phyloP scores from a whole-genome alignment of 1,284 basidiomycete species.

The Sutorius eximius region DNA sequence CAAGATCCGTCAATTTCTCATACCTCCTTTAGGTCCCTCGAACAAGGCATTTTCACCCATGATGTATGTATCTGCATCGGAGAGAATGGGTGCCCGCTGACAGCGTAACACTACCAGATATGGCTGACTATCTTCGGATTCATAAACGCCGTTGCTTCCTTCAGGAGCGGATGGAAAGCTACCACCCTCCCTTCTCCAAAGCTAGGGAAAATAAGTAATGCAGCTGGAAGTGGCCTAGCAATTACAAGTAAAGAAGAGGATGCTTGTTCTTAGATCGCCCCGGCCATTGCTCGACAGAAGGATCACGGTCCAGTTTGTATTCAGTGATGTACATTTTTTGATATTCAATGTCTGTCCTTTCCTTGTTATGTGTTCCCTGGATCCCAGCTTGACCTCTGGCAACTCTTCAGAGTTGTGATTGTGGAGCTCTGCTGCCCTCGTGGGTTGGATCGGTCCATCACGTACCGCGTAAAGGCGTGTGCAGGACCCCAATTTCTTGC shows the following conservation, averaged over 20 bases:
- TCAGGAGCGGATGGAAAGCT: constrained; percentile 74
- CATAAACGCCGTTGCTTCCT: constrained; percentile 62
- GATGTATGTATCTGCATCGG: constrained; percentile 43
- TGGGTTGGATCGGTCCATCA: too few species aligned
- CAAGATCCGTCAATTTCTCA: constrained; percentile 1
- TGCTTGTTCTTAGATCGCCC: constrained; percentile 5
- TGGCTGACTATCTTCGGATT: constrained; percentile 66
- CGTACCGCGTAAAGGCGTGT: too few species aligned
- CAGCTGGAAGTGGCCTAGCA: constrained; percentile 4
- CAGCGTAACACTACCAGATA: constrained; percentile 39
- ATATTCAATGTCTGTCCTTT: neutral
- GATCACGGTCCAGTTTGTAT: neutral
- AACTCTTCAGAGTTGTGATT: too few species aligned
- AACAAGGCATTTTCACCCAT: constrained; percentile 63
- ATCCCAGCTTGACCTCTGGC: neutral
- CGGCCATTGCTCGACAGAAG: neutral
- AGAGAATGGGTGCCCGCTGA: neutral
- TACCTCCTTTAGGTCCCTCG: constrained; percentile 54
- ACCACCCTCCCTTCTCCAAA: constrained; percentile 49
- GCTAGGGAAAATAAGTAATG: neutral
- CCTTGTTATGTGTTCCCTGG: neutral
- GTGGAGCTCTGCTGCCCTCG: neutral
- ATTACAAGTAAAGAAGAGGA: constrained; percentile 12
- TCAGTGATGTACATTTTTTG: neutral
- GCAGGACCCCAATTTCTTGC: neutral